Evolutionary conservation across 148 eudicot species (phyloP).

Genomic region (Hydrangea macrophylla): DNA sequence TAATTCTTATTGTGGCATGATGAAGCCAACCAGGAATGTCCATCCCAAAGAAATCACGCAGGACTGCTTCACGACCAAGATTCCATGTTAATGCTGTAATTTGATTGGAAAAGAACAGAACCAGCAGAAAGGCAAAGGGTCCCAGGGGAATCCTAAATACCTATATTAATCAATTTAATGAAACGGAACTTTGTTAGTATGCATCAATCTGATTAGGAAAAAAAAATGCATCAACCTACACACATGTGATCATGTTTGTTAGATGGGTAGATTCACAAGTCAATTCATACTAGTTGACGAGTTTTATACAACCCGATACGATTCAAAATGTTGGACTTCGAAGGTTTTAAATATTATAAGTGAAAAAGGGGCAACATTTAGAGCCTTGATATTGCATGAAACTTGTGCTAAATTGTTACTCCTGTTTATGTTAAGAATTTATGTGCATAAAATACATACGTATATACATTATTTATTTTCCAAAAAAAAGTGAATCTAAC

Average conservation of each 20-base stretch:
- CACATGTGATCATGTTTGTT: not conserved
- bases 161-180: slow-evolving; percentile 37
- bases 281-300: too few relatives aligned
- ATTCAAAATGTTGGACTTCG: too few relatives aligned
- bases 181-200: slow-evolving; percentile 1
- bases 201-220: not conserved
- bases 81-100: slow-evolving; percentile 68
- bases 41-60: slow-evolving; percentile 63
- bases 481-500: too few relatives aligned
- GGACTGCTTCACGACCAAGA: slow-evolving; percentile 55
- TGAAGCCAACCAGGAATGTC: slow-evolving; percentile 94
- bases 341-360: too few relatives aligned
- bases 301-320: too few relatives aligned
- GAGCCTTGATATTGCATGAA: too few relatives aligned
- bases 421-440: too few relatives aligned
- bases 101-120: slow-evolving; percentile 72
- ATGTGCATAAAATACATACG: too few relatives aligned
- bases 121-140: slow-evolving; percentile 51
- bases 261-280: too few relatives aligned
- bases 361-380: too few relatives aligned
- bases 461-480: too few relatives aligned
- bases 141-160: slow-evolving; percentile 53
- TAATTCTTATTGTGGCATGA: slow-evolving; percentile 68
- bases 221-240: not conserved
- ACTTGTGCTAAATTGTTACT: too few relatives aligned